Percentiles rank a stretch among this genome's conserved stretches.
phyloP scores from a whole-genome alignment of 2,329 filamentous ascomycete species.

The Trichoderma semiorbis region DNA sequence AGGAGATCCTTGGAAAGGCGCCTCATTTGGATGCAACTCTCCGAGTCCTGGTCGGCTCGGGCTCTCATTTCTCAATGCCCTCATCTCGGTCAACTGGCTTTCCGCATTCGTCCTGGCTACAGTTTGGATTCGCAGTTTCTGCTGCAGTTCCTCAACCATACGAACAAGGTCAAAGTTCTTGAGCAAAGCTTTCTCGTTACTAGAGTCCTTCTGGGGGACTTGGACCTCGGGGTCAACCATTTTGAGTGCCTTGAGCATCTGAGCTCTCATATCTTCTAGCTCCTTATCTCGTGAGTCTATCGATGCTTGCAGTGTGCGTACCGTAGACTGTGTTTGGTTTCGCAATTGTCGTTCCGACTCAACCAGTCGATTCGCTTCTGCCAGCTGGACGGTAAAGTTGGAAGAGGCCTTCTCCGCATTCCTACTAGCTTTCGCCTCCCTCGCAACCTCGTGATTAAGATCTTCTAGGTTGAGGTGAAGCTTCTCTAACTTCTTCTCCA shows the following conservation, averaged over 20 bases:
- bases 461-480: slow-evolving; percentile 84
- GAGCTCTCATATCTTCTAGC: slow-evolving; percentile 72
- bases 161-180: slow-evolving; percentile 80
- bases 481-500: slow-evolving; percentile 95
- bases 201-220: slow-evolving; percentile 57
- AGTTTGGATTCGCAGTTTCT: slow-evolving; percentile 78
- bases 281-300: slow-evolving; percentile 79
- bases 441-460: slow-evolving; percentile 83
- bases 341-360: slow-evolving; percentile 87
- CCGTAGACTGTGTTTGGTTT: slow-evolving; percentile 79
- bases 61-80: slow-evolving; percentile 65
- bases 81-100: slow-evolving; percentile 72
- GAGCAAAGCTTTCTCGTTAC: slow-evolving; percentile 63
- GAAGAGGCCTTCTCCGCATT: slow-evolving; percentile 88
- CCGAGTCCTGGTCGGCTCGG: slow-evolving; percentile 73
- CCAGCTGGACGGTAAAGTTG: slow-evolving; percentile 74
- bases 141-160: slow-evolving; percentile 83
- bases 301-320: slow-evolving; percentile 73
- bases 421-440: slow-evolving; percentile 84
- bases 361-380: slow-evolving; percentile 82
- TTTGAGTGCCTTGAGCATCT: slow-evolving; percentile 78
- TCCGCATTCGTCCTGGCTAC: slow-evolving; percentile 81
- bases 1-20: slow-evolving; percentile 66
- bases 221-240: slow-evolving; percentile 76
- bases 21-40: slow-evolving; percentile 82